These are phyloP conservation scores for Kluyveromyces aestuarii DNA, from an alignment of 805 yeast genomes.

Conservation along the genomic window DNA sequence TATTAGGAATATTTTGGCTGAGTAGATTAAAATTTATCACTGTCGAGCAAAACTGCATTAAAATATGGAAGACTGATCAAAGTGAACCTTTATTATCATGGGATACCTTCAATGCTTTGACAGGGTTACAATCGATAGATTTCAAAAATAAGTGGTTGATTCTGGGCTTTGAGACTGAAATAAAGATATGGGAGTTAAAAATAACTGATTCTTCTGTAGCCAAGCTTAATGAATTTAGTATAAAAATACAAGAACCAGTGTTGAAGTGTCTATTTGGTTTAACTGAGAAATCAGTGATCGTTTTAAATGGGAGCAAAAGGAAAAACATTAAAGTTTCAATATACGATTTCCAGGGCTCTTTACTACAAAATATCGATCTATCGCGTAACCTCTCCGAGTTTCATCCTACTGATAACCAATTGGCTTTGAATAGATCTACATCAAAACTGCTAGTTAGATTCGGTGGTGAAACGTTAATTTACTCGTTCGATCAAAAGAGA, in stretches of 20 bases:
- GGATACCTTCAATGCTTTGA: slow-evolving; percentile 8
- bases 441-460: slow-evolving; percentile 24
- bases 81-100: slow-evolving; percentile 8
- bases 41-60: slow-evolving; percentile 15
- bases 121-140: slow-evolving; percentile 13
- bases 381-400: slow-evolving; percentile 8
- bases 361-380: slow-evolving; percentile 18
- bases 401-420: slow-evolving; percentile 3
- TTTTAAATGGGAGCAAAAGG: slow-evolving; percentile 14
- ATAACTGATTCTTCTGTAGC: slow-evolving; percentile 1
- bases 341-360: slow-evolving; percentile 22
- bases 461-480: slow-evolving; percentile 13
- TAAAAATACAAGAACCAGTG: slow-evolving; percentile 6
- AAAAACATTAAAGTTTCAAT: slow-evolving; percentile 12
- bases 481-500: slow-evolving; percentile 26
- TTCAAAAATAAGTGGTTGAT: slow-evolving; percentile 24
- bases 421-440: slow-evolving; percentile 21
- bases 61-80: slow-evolving; percentile 11
- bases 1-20: slow-evolving; percentile 20
- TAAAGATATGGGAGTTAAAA: slow-evolving; percentile 13
- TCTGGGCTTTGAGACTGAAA: slow-evolving; percentile 8
- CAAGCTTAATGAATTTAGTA: slow-evolving; percentile 4
- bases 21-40: slow-evolving; percentile 13
- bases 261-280: slow-evolving; percentile 21
- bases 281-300: slow-evolving; percentile 26